Evolutionary conservation across 2,329 filamentous ascomycete species (phyloP).

Genomic region (Exophiala xenobiotica): DNA sequence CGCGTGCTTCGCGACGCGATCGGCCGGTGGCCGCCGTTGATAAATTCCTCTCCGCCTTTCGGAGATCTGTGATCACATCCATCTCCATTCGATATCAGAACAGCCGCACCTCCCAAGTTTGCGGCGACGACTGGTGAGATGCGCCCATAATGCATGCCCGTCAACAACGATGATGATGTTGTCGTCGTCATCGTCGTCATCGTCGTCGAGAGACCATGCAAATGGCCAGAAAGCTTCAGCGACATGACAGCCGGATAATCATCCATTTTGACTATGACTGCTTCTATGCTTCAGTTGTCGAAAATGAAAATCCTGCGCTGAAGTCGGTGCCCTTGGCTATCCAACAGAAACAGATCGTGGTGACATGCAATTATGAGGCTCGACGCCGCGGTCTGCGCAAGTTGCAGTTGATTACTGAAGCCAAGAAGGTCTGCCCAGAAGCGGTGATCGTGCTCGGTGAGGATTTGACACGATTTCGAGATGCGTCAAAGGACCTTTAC

Average conservation of each 20-base stretch:
- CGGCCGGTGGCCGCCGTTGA: too few relatives aligned
- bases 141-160: not conserved
- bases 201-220: slow-evolving; percentile 32
- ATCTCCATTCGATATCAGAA: too few relatives aligned
- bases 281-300: slow-evolving; percentile 91
- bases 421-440: slow-evolving; percentile 75
- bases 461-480: slow-evolving; percentile 78
- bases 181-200: too few relatives aligned
- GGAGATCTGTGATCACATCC: too few relatives aligned
- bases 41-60: too few relatives aligned
- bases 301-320: slow-evolving; percentile 73
- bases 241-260: slow-evolving; percentile 67
- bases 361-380: slow-evolving; percentile 93
- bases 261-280: slow-evolving; percentile 74
- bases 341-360: slow-evolving; percentile 89
- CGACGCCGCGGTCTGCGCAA: slow-evolving; percentile 67
- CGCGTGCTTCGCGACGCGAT: not conserved
- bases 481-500: slow-evolving; percentile 80
- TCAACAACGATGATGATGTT: slow-evolving; percentile 16
- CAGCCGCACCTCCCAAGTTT: too few relatives aligned
- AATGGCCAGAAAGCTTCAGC: slow-evolving; percentile 37
- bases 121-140: too few relatives aligned
- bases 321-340: slow-evolving; percentile 75
- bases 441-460: slow-evolving; percentile 84
- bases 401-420: slow-evolving; percentile 80